Evolutionary conservation across 768 basidiomycete genomes (phyloP), one percentile per base, ranked within the genome.

Genomic region (Piloderma croceum): DNA sequence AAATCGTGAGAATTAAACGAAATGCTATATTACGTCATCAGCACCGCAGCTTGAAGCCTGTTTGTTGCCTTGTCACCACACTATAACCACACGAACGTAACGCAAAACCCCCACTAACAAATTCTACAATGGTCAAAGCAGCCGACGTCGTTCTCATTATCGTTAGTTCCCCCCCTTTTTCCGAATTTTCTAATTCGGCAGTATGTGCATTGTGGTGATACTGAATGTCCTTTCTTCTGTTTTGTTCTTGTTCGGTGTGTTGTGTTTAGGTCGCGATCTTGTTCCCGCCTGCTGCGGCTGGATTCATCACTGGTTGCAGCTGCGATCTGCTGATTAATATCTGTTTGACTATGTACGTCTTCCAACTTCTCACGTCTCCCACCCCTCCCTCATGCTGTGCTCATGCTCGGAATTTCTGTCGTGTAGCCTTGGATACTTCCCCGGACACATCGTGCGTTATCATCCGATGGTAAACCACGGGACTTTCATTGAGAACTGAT

Each of bases 311-410:
- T 1, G 90, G 90, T 23, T 93, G 90, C 59, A 77, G 81, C 46
- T 90, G 87, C 53, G 90, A 91, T 66, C 67, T 92, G 34, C 72
- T 91, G 51, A 88, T 92, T 63, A 92, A 85, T 64, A 77, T 92
- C 44, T 65, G 71, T 43, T 63, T 92, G 53, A 90, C 90, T 0
- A 61, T 83, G 87, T 89, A 57, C 38, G 78, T 60, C 24, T n/a
- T 43, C 9, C 20, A 1, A n/a, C 24, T 15, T 10, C 25, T 23
- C 11, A 22, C 22, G 15, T 17, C 25, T 21, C n/a, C n/a, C n/a
- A n/a, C n/a, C n/a, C n/a, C 27, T 29, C 10, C 27, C 10, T 29
- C 10, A 15, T 9, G 15, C 10, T 9, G 27, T 15, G 27, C 15
- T 15, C 9, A 29, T 29, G 15, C 27, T 29, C 9, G 15, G 10